Conservation (phyloP, 2,329 filamentous ascomycete species). For the Penicillium griseofulvum region DNA sequence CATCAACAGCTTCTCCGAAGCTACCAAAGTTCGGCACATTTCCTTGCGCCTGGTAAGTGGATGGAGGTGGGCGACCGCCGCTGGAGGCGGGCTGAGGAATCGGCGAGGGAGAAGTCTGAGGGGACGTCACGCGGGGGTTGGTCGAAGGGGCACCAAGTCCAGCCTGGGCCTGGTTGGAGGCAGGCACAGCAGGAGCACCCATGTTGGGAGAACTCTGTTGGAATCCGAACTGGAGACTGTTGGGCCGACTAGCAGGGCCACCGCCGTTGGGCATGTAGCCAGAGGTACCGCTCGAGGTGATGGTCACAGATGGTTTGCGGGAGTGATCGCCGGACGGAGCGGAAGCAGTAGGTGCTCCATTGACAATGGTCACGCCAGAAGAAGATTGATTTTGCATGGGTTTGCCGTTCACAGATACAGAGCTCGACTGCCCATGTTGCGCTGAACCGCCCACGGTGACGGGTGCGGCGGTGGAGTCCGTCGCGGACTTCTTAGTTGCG, state of each 20-base stretch:
- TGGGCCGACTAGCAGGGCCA: slow-evolving; percentile 57
- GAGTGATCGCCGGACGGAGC: slow-evolving; percentile 62
- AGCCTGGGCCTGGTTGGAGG: slow-evolving; percentile 39
- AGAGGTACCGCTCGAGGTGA: slow-evolving; percentile 76
- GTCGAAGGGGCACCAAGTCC: slow-evolving; percentile 49
- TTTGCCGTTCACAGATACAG: slow-evolving; percentile 82
- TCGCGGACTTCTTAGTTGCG: slow-evolving; percentile 59
- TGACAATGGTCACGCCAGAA: slow-evolving; percentile 58
- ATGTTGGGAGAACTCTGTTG: slow-evolving; percentile 62
- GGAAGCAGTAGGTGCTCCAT: slow-evolving; percentile 57
- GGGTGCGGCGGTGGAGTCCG: slow-evolving; percentile 51
- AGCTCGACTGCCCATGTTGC: slow-evolving; percentile 59
- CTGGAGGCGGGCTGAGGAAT: slow-evolving; percentile 86
- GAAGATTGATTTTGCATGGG: slow-evolving; percentile 49
- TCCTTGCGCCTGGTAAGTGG: slow-evolving; percentile 66
- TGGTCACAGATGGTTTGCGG: slow-evolving; percentile 87
- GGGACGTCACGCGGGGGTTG: slow-evolving; percentile 75
- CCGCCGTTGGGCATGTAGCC: slow-evolving; percentile 78
- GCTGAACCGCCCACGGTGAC: slow-evolving; percentile 53
- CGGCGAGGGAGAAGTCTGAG: slow-evolving; percentile 83
- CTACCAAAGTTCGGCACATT: slow-evolving; percentile 79
- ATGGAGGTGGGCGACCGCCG: slow-evolving; percentile 79
- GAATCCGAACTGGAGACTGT: slow-evolving; percentile 76
- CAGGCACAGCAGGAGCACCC: slow-evolving; percentile 57
- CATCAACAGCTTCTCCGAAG: slow-evolving; percentile 67